Conservation (phyloP, 768 basidiomycete genomes). For the Suillus subaureus region DNA sequence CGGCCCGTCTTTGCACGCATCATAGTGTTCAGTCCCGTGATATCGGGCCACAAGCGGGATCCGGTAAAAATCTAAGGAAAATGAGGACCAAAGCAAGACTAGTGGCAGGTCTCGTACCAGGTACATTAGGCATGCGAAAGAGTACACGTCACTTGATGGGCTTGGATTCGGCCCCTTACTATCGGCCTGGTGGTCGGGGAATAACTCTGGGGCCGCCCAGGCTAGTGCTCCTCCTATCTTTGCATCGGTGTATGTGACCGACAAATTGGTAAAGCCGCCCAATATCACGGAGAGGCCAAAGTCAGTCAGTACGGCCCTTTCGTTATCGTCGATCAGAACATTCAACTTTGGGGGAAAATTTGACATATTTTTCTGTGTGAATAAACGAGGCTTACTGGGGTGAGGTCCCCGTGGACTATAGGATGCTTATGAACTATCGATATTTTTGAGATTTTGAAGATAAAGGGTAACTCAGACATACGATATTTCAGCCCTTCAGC, state of each 20-base stretch:
- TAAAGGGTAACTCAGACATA: neutral
- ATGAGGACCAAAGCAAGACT: neutral
- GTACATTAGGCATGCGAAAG: slow-evolving; percentile 4
- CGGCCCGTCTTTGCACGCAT: accelerated
- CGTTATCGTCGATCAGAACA: slow-evolving; percentile 44
- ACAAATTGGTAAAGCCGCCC: neutral
- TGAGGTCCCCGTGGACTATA: slow-evolving; percentile 12
- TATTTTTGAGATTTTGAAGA: neutral
- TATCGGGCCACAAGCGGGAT: neutral
- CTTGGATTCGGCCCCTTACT: neutral
- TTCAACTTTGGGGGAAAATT: slow-evolving; percentile 31
- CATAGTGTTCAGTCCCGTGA: neutral
- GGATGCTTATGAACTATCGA: slow-evolving; percentile 5
- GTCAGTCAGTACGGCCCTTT: slow-evolving; percentile 42
- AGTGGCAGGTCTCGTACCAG: neutral
- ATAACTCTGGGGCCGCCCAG: neutral
- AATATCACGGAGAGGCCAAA: slow-evolving; percentile 45
- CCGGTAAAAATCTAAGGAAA: neutral
- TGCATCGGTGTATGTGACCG: neutral
- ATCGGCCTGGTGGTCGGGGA: accelerated
- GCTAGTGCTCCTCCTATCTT: neutral
- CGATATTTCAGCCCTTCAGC: slow-evolving; percentile 11
- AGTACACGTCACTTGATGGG: neutral
- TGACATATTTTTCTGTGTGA: too few relatives aligned
- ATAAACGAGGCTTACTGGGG: neutral